phyloP scores from a whole-genome alignment of 176 grass and related monocot genomes.

The Phoenix roebelenii region DNA sequence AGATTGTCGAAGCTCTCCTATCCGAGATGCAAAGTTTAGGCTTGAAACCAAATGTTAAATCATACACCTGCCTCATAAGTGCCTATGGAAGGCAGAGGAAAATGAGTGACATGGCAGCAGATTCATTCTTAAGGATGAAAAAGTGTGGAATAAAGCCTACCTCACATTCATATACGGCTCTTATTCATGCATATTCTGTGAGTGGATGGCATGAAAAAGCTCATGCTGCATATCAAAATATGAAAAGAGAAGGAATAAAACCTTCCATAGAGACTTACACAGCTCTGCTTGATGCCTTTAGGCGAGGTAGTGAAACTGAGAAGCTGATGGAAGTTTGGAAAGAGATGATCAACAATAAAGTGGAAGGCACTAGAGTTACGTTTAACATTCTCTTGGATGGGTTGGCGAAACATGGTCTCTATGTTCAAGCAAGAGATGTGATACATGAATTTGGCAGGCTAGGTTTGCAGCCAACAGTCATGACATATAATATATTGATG shows the following conservation, averaged over 20 bases:
- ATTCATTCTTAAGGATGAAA: constrained; percentile 82
- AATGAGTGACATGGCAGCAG: constrained; percentile 69
- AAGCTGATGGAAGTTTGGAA: constrained; percentile 77
- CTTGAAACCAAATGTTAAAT: constrained; percentile 52
- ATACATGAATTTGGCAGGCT: constrained; percentile 68
- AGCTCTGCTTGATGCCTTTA: constrained; percentile 55
- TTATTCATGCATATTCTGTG: constrained; percentile 69
- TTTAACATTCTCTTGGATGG: constrained; percentile 82
- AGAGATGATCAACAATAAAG: constrained; percentile 59
- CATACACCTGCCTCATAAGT: constrained; percentile 71
- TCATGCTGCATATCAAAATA: constrained; percentile 44
- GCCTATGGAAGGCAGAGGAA: constrained; percentile 69
- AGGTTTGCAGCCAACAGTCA: constrained; percentile 55
- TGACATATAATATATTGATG: constrained; percentile 95
- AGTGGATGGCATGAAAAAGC: constrained; percentile 53
- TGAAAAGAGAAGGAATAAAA: constrained; percentile 61
- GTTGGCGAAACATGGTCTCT: constrained; percentile 82
- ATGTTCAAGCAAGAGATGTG: constrained; percentile 62
- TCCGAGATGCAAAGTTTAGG: constrained; percentile 56
- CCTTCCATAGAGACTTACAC: constrained; percentile 74
- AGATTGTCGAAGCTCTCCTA: constrained; percentile 58
- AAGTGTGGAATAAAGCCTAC: constrained; percentile 42
- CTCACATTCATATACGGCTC: constrained; percentile 55
- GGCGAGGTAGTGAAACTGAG: constrained; percentile 51
- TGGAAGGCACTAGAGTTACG: constrained; percentile 43